A percentile compares a stretch with the other conserved stretches of the same genome.
Conservation (phyloP, 352 stramenopile genomes). For the Stramenopiles sp. region DNA sequence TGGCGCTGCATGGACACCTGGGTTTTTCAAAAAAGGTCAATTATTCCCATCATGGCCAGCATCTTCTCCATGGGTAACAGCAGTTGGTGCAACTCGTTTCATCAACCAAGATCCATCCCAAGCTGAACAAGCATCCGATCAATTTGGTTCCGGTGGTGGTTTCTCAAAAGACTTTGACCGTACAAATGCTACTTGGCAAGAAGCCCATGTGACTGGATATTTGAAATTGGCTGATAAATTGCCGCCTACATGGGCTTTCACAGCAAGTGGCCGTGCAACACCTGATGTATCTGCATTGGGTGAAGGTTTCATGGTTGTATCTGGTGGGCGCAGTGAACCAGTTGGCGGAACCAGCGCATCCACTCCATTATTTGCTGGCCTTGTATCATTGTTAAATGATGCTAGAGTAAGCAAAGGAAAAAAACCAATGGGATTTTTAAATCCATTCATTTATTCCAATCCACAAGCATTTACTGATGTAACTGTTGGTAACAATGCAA, state of each 20-base stretch:
- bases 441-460: conserved; percentile 46
- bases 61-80: conserved; percentile 57
- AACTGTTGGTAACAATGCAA: conserved; percentile 45
- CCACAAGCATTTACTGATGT: conserved; percentile 52
- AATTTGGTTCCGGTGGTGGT: conserved; percentile 33
- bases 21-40: background rate
- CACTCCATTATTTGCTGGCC: conserved; percentile 47
- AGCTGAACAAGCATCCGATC: conserved; percentile 12
- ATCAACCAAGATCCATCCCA: conserved; percentile 17
- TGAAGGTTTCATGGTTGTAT: conserved; percentile 36
- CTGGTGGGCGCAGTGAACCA: conserved; percentile 23
- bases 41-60: conserved; percentile 21
- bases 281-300: conserved; percentile 59
- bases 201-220: conserved; percentile 35
- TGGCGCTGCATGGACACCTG: conserved; percentile 32
- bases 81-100: conserved; percentile 57
- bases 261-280: conserved; percentile 49
- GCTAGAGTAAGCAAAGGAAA: conserved; percentile 37
- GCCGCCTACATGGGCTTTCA: conserved; percentile 40
- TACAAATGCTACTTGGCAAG: conserved; percentile 40
- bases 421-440: conserved; percentile 52
- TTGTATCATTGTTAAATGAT: conserved; percentile 66
- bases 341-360: conserved; percentile 48
- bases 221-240: conserved; percentile 28
- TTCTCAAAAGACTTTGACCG: conserved; percentile 55